Percentiles rank a stretch among this genome's conserved stretches.
Evolutionary conservation across 2,329 filamentous ascomycete species (phyloP).

Genomic region (Drechslerella stenobrocha): DNA sequence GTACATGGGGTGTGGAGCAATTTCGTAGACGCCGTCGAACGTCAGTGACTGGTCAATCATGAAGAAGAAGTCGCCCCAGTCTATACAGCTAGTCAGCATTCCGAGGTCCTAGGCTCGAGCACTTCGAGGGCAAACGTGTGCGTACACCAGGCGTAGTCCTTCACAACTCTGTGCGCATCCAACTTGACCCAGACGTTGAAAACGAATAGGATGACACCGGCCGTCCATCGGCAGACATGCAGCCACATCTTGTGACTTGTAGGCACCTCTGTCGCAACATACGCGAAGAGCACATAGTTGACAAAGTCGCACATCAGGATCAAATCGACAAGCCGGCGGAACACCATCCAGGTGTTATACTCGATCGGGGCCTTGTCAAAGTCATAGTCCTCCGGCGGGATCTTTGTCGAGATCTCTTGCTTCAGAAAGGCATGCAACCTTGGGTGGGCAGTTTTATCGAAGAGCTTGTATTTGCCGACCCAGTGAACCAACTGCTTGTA

Average conservation of each 20-base stretch:
- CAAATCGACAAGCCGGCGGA: constrained; percentile 90
- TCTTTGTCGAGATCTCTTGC: constrained; percentile 89
- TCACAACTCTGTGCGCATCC: constrained; percentile 95
- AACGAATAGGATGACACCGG: constrained; percentile 75
- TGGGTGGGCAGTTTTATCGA: constrained; percentile 79
- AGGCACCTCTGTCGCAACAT: constrained; percentile 79
- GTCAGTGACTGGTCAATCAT: constrained; percentile 96
- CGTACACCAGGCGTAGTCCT: constrained; percentile 90
- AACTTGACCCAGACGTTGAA: constrained; percentile 99
- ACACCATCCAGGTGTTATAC: constrained; percentile 99
- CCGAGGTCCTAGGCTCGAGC: background rate
- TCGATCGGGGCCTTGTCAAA: constrained; percentile 92
- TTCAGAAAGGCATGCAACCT: constrained; percentile 82
- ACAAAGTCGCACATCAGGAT: constrained; percentile 99
- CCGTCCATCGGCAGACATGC: constrained; percentile 73
- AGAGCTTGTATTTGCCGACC: constrained; percentile 82
- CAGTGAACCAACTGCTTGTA: constrained; percentile 82
- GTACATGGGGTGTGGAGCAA: constrained; percentile 99
- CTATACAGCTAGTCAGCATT: constrained; percentile 20
- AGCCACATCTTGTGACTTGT: constrained; percentile 70
- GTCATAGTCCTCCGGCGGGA: constrained; percentile 79
- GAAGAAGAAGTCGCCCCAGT: constrained; percentile 99
- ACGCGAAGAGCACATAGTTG: constrained; percentile 93
- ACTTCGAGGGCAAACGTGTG: background rate
- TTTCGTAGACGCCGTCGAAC: constrained; percentile 98